phyloP scores from a whole-genome alignment of 2,329 filamentous ascomycete species.

The Monosporascus ibericus region DNA sequence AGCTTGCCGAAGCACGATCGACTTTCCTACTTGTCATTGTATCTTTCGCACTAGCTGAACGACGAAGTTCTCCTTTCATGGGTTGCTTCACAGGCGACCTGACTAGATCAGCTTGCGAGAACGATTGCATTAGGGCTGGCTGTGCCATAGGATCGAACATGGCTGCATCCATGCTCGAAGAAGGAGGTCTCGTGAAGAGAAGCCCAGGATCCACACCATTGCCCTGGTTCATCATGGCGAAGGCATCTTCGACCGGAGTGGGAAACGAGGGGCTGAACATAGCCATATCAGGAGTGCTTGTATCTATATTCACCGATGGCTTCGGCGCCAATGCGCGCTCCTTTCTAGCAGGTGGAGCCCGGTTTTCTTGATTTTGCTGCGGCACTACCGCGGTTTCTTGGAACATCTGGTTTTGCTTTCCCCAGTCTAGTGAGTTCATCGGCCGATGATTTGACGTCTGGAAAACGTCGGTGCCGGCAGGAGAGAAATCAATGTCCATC shows the following conservation, averaged over 20 bases:
- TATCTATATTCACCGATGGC: slow-evolving; percentile 34
- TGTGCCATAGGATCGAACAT: slow-evolving; percentile 27
- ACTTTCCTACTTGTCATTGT: slow-evolving; percentile 33
- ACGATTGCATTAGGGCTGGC: slow-evolving; percentile 19
- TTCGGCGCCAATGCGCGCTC: slow-evolving; percentile 47
- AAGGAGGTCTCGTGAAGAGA: slow-evolving; percentile 47
- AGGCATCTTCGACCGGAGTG: slow-evolving; percentile 43
- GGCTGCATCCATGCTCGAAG: slow-evolving; percentile 37
- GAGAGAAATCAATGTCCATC: slow-evolving; percentile 56
- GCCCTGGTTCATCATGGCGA: slow-evolving; percentile 39
- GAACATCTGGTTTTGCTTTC: slow-evolving; percentile 48
- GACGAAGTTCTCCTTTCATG: slow-evolving; percentile 34
- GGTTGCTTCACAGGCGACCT: slow-evolving; percentile 22
- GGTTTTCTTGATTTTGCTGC: slow-evolving; percentile 31
- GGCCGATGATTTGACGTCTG: slow-evolving; percentile 37
- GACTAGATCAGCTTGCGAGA: slow-evolving; percentile 19
- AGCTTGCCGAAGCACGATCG: slow-evolving; percentile 38
- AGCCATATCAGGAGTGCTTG: slow-evolving; percentile 29
- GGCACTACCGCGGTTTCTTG: slow-evolving; percentile 36
- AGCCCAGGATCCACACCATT: slow-evolving; percentile 55
- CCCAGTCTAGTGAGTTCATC: slow-evolving; percentile 52
- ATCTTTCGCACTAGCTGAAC: slow-evolving; percentile 40
- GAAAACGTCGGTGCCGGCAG: slow-evolving; percentile 38
- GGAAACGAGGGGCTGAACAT: slow-evolving; percentile 37
- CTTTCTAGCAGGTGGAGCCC: slow-evolving; percentile 30